A percentile compares a stretch with the other conserved stretches of the same genome.
These are phyloP conservation scores for Wakefieldia striispora DNA, from an alignment of 768 basidiomycete species.

Conservation along the genomic window DNA sequence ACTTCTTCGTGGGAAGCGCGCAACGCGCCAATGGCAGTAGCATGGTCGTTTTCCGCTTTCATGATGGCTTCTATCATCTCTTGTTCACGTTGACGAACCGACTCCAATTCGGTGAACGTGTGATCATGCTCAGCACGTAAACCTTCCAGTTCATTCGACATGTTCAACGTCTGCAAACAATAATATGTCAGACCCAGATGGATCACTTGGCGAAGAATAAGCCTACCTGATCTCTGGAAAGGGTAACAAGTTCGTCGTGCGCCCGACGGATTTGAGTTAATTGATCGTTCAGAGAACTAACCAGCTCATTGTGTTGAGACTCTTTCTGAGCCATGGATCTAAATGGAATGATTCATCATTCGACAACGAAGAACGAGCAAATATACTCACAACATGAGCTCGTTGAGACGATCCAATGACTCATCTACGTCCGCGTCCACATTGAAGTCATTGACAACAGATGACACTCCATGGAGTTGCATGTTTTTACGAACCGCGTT, in stretches of 20 bases:
- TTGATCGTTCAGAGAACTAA: slow-evolving; percentile 69
- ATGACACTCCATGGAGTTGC: slow-evolving; percentile 45
- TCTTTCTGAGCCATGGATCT: slow-evolving; percentile 99
- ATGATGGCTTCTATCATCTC: slow-evolving; percentile 51
- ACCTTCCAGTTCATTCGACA: slow-evolving; percentile 83
- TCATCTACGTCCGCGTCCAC: slow-evolving; percentile 55
- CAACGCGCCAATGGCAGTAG: slow-evolving; percentile 46
- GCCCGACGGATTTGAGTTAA: slow-evolving; percentile 69
- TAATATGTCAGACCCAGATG: not conserved
- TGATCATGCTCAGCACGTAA: slow-evolving; percentile 61
- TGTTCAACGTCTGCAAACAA: slow-evolving; percentile 64
- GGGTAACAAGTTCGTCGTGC: slow-evolving; percentile 75
- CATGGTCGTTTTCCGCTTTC: slow-evolving; percentile 49
- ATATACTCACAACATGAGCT: slow-evolving; percentile 80
- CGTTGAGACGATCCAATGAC: slow-evolving; percentile 77
- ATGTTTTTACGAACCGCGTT: slow-evolving; percentile 70
- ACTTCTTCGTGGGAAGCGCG: slow-evolving; percentile 44
- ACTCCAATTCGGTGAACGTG: slow-evolving; percentile 50
- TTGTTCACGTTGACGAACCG: slow-evolving; percentile 54
- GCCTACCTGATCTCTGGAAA: slow-evolving; percentile 82
- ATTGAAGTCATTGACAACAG: slow-evolving; percentile 22
- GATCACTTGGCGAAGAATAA: not conserved
- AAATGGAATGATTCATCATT: slow-evolving; percentile 8
- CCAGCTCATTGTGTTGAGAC: slow-evolving; percentile 77
- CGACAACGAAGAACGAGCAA: slow-evolving; percentile 1